These are phyloP conservation scores for Brasenia schreberi DNA, from an alignment of 164 flowering plant genomes.

Conservation along the genomic window DNA sequence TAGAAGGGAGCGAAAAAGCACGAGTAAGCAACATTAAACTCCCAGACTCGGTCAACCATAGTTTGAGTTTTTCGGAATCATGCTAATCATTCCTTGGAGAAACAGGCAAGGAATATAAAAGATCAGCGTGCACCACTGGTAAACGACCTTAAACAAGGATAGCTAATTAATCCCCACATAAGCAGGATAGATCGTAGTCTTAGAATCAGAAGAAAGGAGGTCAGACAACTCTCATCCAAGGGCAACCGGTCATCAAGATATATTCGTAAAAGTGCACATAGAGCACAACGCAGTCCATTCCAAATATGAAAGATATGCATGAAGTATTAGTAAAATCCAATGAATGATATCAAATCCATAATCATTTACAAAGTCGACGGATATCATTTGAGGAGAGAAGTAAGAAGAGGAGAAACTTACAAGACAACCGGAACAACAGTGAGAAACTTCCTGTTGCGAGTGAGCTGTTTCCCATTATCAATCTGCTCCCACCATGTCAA, in stretches of 20 bases:
- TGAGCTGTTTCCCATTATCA: conserved; percentile 64
- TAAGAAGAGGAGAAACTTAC: conserved; percentile 24
- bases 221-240: no score
- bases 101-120: no score
- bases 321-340: not conserved
- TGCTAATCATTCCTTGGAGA: no score
- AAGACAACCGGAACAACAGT: conserved; percentile 65
- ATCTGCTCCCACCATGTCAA: conserved; percentile 82
- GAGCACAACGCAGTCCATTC: not conserved
- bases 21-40: no score
- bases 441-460: conserved; percentile 58
- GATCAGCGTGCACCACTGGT: no score
- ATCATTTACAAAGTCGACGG: not conserved
- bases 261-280: not conserved
- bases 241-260: not conserved
- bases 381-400: not conserved
- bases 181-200: no score
- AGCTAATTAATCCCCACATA: no score
- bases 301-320: not conserved
- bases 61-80: no score
- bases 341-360: not conserved
- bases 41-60: no score
- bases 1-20: no score
- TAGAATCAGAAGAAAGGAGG: no score
- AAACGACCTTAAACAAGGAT: no score